phyloP scores from a whole-genome alignment of 108 stramenopile species.

The Tribonema minus region DNA sequence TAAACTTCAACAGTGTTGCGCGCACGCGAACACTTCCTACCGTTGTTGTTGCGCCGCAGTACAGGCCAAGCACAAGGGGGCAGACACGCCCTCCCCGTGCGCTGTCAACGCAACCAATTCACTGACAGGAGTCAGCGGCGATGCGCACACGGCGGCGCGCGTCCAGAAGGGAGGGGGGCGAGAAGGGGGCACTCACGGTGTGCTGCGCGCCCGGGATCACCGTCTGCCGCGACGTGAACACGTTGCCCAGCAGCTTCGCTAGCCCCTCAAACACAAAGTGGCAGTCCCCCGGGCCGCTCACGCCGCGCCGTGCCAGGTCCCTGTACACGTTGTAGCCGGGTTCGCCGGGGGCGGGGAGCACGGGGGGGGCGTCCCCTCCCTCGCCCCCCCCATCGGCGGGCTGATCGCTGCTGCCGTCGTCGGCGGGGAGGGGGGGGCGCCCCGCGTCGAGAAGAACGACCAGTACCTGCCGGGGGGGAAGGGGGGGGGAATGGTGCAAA shows the following conservation, averaged over 20 bases:
- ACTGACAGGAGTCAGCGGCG: too few relatives aligned
- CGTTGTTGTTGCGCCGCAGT: too few relatives aligned
- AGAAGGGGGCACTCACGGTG: too few relatives aligned
- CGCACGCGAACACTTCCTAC: too few relatives aligned
- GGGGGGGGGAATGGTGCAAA: too few relatives aligned
- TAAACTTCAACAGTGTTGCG: too few relatives aligned
- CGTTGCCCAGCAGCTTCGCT: constrained; percentile 72
- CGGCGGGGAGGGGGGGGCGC: constrained; percentile 5
- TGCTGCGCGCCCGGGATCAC: constrained; percentile 71
- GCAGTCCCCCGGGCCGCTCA: constrained; percentile 68
- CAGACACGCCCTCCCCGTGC: too few relatives aligned
- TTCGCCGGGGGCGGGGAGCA: constrained; percentile 64
- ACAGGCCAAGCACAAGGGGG: too few relatives aligned
- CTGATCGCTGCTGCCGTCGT: not conserved
- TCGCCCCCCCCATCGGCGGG: not conserved
- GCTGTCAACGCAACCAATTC: too few relatives aligned
- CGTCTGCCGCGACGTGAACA: constrained; percentile 70
- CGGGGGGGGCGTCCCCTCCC: constrained; percentile 57
- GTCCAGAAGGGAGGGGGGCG: too few relatives aligned
- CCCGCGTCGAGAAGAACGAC: constrained; percentile 13
- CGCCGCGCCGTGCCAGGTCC: constrained; percentile 65
- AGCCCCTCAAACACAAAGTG: constrained; percentile 78
- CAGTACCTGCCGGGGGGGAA: not conserved
- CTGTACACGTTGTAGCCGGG: constrained; percentile 85
- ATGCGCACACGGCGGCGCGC: too few relatives aligned